Evolutionary conservation across 2,329 filamentous ascomycete species (phyloP), one percentile per base, ranked within the genome.

Genomic region (Fusarium staphyleae): DNA sequence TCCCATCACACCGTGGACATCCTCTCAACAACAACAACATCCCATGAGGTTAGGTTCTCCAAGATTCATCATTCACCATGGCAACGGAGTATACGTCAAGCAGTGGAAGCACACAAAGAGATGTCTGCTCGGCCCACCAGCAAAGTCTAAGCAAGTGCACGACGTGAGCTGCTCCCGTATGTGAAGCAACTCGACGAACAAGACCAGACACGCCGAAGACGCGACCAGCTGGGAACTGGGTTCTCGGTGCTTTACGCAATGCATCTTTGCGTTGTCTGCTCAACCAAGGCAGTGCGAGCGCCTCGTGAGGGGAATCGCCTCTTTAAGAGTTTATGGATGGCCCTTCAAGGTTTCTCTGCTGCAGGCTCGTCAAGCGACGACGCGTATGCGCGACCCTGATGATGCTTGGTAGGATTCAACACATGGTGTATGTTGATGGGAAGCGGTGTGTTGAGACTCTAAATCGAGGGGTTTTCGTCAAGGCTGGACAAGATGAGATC

Each of bases 251-350:
- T 43, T 13, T 51, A 11, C 3, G n/a, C 24, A 16, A 12, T 13
- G 18, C 13, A 3, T 26, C 11, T 7, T 4, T 30, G 12, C 5
- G 24, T 51, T 33, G 44, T 7, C 16, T 37, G 18, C 5, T 10
- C 19, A 18, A 32, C 11, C 7, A 16, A 19, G 9, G 18, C 9
- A n/a, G 37, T 12, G 22, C 24, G n/a, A 30, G 22, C 30, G 45
- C 42, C 53, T 46, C 28, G 35, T 46, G 57, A 49, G 47, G 57
- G 57, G 52, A 47, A 22, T 16, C 12, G 8, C 3, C 24, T 24
- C 33, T 14, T n/a, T 6, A 14, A 5, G 19, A 12, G 19, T 15
- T 55, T 14, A 19, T 37, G 16, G 1, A 22, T 15, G 44, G 14
- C 10, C 4, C 19, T 22, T 24, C 12, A 15, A 41, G 22, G 35